Evolutionary conservation across 805 yeast genomes (phyloP).

Genomic region (Candida xiaguanensis): DNA sequence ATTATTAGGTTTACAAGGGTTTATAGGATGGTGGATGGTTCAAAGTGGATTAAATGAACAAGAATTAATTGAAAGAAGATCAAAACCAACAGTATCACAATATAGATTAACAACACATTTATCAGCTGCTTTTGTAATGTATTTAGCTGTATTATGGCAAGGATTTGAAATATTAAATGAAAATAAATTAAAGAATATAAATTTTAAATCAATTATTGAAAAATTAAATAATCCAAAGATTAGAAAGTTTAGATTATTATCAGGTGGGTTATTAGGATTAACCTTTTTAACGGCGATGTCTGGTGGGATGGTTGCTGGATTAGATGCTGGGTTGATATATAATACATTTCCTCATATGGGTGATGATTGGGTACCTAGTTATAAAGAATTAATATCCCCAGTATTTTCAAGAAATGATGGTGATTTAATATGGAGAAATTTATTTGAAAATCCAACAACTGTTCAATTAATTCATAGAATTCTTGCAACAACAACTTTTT

Average conservation of each 20-base stretch:
- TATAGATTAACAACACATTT: constrained; percentile 91
- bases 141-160: constrained; percentile 86
- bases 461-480: constrained; percentile 91
- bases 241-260: constrained; percentile 51
- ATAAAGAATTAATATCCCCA: constrained; percentile 73
- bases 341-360: constrained; percentile 98
- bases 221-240: constrained; percentile 61
- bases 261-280: constrained; percentile 57
- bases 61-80: constrained; percentile 69
- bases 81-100: constrained; percentile 97
- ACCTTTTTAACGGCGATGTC: constrained; percentile 92
- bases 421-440: constrained; percentile 87
- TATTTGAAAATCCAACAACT: constrained; percentile 92
- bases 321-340: constrained; percentile 95
- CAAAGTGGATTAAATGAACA: constrained; percentile 86
- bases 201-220: constrained; percentile 51
- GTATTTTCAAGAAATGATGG: constrained; percentile 58
- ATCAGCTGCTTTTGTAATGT: constrained; percentile 86
- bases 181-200: constrained; percentile 42
- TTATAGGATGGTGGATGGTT: constrained; percentile 99
- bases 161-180: constrained; percentile 83
- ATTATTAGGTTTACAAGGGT: constrained; percentile 88
- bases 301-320: constrained; percentile 97
- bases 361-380: constrained; percentile 69
- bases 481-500: constrained; percentile 78